Conservation (phyloP, 2,329 filamentous ascomycete genomes). For the Microsporum audouinii region DNA sequence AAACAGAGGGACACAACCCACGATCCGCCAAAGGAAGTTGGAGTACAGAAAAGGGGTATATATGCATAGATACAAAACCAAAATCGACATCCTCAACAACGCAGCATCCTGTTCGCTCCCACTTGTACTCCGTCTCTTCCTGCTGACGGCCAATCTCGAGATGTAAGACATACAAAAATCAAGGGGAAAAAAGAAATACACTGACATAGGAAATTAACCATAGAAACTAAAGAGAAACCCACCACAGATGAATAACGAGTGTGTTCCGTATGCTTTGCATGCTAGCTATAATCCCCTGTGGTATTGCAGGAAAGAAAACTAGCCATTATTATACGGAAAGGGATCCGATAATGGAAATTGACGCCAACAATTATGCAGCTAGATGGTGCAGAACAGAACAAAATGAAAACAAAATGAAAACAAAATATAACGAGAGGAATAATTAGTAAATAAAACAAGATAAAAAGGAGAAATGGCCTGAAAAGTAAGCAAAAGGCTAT, state of each 20-base stretch:
- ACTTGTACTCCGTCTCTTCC: conserved; percentile 1
- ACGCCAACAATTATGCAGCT: not conserved
- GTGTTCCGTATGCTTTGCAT: not conserved
- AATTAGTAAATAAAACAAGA: not conserved
- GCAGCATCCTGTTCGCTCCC: not conserved
- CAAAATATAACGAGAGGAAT: not conserved
- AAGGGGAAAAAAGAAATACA: not conserved
- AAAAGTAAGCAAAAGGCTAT: not conserved
- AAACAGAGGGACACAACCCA: not conserved
- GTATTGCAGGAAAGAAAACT: not conserved
- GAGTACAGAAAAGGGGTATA: not conserved
- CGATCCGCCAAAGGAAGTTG: not conserved
- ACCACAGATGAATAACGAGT: not conserved
- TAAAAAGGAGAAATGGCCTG: not conserved
- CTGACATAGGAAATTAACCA: not conserved
- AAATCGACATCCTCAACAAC: not conserved
- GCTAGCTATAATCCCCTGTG: not conserved
- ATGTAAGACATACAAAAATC: not conserved
- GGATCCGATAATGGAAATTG: not conserved
- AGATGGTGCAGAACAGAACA: not conserved
- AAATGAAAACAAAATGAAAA: not conserved
- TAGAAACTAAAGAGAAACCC: not conserved
- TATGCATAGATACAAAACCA: conserved; percentile 1
- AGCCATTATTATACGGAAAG: not conserved
- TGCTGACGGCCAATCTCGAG: not conserved